These are phyloP conservation scores for Helenozyma baotianmanensis DNA, from an alignment of 805 yeast species.

Conservation along the genomic window DNA sequence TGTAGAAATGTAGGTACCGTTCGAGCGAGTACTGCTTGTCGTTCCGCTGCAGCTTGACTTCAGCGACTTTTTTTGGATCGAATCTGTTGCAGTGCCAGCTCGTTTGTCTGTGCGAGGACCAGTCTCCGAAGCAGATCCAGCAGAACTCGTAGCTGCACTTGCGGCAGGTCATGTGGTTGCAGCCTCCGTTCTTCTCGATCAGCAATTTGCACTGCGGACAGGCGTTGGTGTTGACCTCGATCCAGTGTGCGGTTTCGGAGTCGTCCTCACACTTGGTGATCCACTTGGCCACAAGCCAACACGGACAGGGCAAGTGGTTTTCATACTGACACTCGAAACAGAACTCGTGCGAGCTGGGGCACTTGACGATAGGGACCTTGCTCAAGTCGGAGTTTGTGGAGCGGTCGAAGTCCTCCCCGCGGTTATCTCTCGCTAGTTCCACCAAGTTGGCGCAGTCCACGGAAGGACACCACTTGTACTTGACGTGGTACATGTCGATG, in stretches of 20 bases:
- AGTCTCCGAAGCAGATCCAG: conserved; percentile 82
- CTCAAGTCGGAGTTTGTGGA: conserved; percentile 7
- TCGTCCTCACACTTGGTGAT: conserved; percentile 76
- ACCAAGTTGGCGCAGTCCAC: conserved; percentile 70
- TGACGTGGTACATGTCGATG: conserved; percentile 23
- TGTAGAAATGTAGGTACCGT: conserved; percentile 71
- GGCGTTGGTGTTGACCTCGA: conserved; percentile 72
- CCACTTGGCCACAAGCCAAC: conserved; percentile 69
- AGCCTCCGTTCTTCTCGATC: conserved; percentile 94
- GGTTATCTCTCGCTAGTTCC: conserved; percentile 18
- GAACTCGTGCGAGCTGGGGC: conserved; percentile 63
- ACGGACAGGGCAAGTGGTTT: conserved; percentile 83
- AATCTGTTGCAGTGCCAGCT: conserved; percentile 66
- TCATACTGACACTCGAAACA: conserved; percentile 74
- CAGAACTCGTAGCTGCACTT: conserved; percentile 80
- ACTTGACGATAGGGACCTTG: conserved; percentile 63
- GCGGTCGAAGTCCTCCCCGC: conserved; percentile 5
- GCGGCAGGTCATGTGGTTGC: conserved; percentile 91
- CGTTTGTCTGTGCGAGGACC: conserved; percentile 64
- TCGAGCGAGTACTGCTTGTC: conserved; percentile 47
- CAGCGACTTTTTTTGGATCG: conserved; percentile 30
- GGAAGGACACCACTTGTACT: conserved; percentile 77
- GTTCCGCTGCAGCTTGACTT: conserved; percentile 38
- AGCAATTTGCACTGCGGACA: conserved; percentile 79
- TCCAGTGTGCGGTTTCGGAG: conserved; percentile 85